phyloP scores from a whole-genome alignment of 371 early-diverging fungal genomes.

The Rhizopus arrhizus region DNA sequence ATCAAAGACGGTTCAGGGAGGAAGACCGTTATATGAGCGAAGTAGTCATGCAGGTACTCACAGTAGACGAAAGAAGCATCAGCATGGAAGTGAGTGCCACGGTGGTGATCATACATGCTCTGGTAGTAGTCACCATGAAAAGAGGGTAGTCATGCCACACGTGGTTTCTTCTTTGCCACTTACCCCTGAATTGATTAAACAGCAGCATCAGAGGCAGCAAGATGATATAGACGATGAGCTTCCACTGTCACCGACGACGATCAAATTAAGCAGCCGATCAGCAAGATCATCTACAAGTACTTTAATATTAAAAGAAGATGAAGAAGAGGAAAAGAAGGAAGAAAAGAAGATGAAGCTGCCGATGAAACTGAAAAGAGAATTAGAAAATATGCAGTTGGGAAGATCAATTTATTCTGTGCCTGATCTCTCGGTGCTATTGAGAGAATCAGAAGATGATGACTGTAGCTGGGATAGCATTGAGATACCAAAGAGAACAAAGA shows the following conservation, averaged over 20 bases:
- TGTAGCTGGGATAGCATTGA: background rate
- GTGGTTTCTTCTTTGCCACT: constrained; percentile 13
- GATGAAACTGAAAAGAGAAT: constrained; percentile 21
- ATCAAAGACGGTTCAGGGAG: background rate
- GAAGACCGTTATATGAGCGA: constrained; percentile 4
- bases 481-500: background rate
- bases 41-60: background rate
- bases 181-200: constrained; percentile 12
- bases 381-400: constrained; percentile 21
- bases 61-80: background rate
- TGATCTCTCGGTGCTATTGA: constrained; percentile 10
- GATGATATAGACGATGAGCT: background rate
- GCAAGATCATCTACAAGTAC: constrained; percentile 19
- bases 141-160: background rate
- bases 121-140: background rate
- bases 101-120: background rate
- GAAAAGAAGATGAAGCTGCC: constrained; percentile 7
- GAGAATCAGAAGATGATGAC: background rate
- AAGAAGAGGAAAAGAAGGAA: background rate
- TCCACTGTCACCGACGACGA: background rate
- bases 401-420: constrained; percentile 29
- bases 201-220: background rate
- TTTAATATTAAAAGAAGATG: constrained; percentile 1
- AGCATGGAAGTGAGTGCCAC: background rate
- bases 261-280: background rate